Evolutionary conservation across 306 rosid genomes (phyloP), one percentile per base, ranked within the genome.

Genomic region (Prunus padus): DNA sequence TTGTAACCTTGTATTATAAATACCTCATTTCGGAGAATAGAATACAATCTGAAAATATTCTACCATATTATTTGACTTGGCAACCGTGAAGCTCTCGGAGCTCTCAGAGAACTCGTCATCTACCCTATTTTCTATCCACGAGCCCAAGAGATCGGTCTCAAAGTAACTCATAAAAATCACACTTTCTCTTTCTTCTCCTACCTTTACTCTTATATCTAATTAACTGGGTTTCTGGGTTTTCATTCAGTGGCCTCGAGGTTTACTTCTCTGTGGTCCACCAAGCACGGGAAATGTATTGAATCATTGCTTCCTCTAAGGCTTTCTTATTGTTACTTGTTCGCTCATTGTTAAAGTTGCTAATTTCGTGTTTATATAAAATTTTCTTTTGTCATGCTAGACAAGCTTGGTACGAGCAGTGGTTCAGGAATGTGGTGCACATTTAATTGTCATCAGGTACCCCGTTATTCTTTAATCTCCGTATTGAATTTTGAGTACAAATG

Each of bases 361-460:
- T n/a, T n/a, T n/a, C n/a, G n/a, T n/a, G n/a, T n/a, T n/a, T n/a
- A n/a, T n/a, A n/a, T n/a, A n/a, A n/a, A n/a, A n/a, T n/a, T n/a
- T n/a, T n/a, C n/a, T 67, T 45, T 49, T 44, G 50, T 74, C 49
- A 60, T 82, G 59, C 67, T 82, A 94, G 97, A 92, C 96, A 74
- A 90, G 96, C 87, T 85, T 95, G 87, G 98, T 95, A 37, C 88
- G 93, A 37, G 96, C 93, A 26, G 88, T 90, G 76, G 97, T 95
- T 81, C 84, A 15, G 77, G 98, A 95, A 83, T 87, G 93, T 9
- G 92, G 82, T 60, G 98, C 98, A 26, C 90, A 87, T 85, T 79
- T 92, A 81, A 88, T 82, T 60, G 66, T 80, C 51, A 86, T 92
- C 76, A 92, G 96, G 97, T 92, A 79, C 80, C 42, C 45, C 57